phyloP scores from a whole-genome alignment of 768 basidiomycete genomes.

The Tephrocybe sp. region DNA sequence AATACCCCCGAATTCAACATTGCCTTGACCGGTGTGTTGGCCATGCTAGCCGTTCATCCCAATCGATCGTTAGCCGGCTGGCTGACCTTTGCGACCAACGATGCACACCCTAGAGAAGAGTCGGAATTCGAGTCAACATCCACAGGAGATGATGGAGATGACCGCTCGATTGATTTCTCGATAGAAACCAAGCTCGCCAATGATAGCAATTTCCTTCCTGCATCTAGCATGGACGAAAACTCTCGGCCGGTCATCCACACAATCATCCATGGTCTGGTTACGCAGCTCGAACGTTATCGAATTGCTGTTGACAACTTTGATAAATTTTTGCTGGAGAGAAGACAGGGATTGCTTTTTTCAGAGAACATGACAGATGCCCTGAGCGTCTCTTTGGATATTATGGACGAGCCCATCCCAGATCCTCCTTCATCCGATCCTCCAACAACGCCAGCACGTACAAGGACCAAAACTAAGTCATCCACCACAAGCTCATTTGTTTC shows the following conservation, averaged over 20 bases:
- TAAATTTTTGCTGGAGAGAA: conserved; percentile 77
- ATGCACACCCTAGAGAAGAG: conserved; percentile 27
- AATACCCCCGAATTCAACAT: conserved; percentile 89
- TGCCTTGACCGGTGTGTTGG: conserved; percentile 79
- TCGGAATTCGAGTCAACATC: conserved; percentile 14
- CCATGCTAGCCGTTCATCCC: conserved; percentile 82
- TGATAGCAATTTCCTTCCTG: conserved; percentile 59
- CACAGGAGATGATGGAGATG: conserved; percentile 62
- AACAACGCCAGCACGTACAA: conserved; percentile 38
- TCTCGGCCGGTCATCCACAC: conserved; percentile 80
- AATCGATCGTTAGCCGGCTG: conserved; percentile 86
- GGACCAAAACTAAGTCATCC: conserved; percentile 52
- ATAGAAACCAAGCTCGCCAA: conserved; percentile 66
- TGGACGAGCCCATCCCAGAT: conserved; percentile 39
- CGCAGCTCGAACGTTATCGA: conserved; percentile 82
- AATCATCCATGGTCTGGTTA: conserved; percentile 77
- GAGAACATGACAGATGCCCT: conserved; percentile 93
- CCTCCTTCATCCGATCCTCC: conserved; percentile 27
- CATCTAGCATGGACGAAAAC: conserved; percentile 66
- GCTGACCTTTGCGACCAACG: conserved; percentile 67
- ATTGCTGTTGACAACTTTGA: conserved; percentile 78
- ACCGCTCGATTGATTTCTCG: conserved; percentile 76
- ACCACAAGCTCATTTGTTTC: conserved; percentile 68
- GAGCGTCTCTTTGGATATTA: conserved; percentile 66
- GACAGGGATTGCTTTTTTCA: conserved; percentile 87